These are phyloP conservation scores for Hypoxylon sp. DNA, from an alignment of 2,329 filamentous ascomycete genomes.

Conservation along the genomic window DNA sequence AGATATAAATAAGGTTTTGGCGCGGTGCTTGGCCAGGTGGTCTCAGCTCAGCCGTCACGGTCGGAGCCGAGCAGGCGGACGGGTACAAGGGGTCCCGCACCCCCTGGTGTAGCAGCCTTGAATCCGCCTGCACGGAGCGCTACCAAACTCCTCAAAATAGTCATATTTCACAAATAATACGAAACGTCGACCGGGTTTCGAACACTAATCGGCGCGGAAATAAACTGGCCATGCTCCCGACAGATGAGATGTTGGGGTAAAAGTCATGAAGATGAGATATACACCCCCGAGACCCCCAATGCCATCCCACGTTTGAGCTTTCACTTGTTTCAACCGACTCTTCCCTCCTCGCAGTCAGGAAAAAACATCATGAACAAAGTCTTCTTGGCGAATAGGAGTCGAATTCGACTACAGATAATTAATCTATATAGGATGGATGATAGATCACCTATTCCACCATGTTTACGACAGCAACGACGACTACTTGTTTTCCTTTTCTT, in stretches of 20 bases:
- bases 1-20: no score
- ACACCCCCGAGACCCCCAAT: neutral
- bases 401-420: neutral
- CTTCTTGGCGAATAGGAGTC: neutral
- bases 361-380: neutral
- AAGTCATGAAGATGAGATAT: constrained; percentile 11
- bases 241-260: neutral
- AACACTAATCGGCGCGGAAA: neutral
- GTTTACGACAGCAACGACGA: neutral
- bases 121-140: neutral
- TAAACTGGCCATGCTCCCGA: constrained; percentile 9
- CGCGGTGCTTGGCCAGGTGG: no score
- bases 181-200: constrained; percentile 1
- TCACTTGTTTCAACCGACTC: constrained; percentile 12
- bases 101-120: neutral
- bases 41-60: no score
- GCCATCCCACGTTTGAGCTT: constrained; percentile 1
- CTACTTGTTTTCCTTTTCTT: neutral
- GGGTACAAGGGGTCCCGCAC: no score
- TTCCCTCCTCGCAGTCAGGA: constrained; percentile 1
- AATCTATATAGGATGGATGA: neutral
- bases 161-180: constrained; percentile 15
- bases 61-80: no score
- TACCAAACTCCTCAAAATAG: neutral
- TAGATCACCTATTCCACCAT: neutral